A percentile compares a stretch with the other conserved stretches of the same genome.
phyloP scores from a whole-genome alignment of 441 rosid species.

The Lagerstroemia fauriei region DNA sequence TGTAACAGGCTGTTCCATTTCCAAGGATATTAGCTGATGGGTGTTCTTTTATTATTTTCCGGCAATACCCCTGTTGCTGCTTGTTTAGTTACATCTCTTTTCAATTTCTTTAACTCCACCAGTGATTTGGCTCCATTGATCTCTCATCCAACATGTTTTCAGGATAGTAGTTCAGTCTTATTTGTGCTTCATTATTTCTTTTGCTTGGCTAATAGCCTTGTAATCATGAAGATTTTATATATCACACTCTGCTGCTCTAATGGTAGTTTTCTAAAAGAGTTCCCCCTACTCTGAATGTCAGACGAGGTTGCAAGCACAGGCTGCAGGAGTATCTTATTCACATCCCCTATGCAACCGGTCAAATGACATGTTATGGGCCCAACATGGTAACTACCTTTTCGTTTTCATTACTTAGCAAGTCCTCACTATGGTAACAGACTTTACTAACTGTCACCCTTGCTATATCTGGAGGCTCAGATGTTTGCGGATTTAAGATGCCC shows the following conservation, averaged over 20 bases:
- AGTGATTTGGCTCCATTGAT: too few species aligned
- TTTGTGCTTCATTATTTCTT: not conserved
- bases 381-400: slow-evolving; percentile 39
- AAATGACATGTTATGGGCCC: slow-evolving; percentile 90
- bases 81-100: not conserved
- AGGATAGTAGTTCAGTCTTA: too few species aligned
- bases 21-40: not conserved
- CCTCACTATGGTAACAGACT: not conserved
- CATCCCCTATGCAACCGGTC: slow-evolving; percentile 81
- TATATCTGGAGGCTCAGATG: slow-evolving; percentile 52
- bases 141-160: too few species aligned
- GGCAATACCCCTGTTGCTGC: not conserved
- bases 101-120: not conserved
- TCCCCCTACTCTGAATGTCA: slow-evolving; percentile 25
- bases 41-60: not conserved
- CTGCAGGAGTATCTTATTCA: slow-evolving; percentile 83
- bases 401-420: not conserved
- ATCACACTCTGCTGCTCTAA: not conserved
- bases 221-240: too few species aligned
- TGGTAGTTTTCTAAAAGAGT: not conserved
- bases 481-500: slow-evolving; percentile 94
- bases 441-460: not conserved
- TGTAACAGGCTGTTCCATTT: not conserved
- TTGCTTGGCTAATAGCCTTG: not conserved
- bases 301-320: slow-evolving; percentile 97